Evolutionary conservation across 306 rosid genomes (phyloP).

Genomic region (Argentina anserina): DNA sequence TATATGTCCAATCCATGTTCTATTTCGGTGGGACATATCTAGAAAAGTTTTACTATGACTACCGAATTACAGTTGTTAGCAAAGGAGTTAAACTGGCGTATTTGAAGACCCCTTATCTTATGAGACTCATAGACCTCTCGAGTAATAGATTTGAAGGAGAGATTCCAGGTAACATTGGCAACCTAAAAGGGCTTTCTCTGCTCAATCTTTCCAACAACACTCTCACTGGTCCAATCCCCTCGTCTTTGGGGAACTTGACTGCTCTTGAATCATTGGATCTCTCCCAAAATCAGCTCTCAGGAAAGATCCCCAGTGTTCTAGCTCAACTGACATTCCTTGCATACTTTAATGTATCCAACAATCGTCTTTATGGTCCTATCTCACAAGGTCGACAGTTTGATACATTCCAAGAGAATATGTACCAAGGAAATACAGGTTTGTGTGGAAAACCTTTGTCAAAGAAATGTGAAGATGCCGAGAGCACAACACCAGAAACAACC

Average conservation of each 20-base stretch:
- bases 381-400: conserved; percentile 10
- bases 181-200: neutral
- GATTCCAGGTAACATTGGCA: neutral
- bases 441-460: conserved; percentile 12
- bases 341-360: neutral
- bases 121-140: neutral
- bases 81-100: neutral
- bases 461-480: neutral
- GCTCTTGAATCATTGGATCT: neutral
- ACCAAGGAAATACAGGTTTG: conserved; percentile 10
- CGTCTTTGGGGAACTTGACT: conserved; percentile 9
- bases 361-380: neutral
- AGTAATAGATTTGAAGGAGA: conserved; percentile 12
- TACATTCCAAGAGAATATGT: neutral
- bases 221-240: conserved; percentile 13
- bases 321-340: neutral
- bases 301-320: neutral
- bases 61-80: neutral
- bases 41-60: neutral
- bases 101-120: neutral
- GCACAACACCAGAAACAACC: neutral
- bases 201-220: conserved; percentile 17
- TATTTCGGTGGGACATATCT: rapidly evolving
- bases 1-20: neutral
- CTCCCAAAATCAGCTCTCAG: conserved; percentile 1